Percentiles rank a stretch among this genome's conserved stretches.
Evolutionary conservation across 169 alveolate species (phyloP).

Genomic region (Plasmodium relictum): DNA sequence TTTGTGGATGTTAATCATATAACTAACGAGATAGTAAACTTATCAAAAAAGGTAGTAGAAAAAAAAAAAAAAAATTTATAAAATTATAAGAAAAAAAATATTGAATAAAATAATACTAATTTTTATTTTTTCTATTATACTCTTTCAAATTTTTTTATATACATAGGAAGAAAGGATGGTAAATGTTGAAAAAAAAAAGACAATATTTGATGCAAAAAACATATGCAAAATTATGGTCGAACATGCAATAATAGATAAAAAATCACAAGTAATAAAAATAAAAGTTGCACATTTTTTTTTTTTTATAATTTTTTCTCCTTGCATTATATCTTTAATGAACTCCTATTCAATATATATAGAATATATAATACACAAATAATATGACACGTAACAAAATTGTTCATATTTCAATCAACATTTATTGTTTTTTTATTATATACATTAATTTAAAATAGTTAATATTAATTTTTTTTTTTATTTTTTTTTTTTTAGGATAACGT

Average conservation of each 20-base stretch:
- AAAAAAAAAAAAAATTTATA: constrained; percentile 4
- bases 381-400: not conserved
- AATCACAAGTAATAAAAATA: constrained; percentile 81
- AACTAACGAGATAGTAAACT: constrained; percentile 30
- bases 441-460: no score
- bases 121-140: not conserved
- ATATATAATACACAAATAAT: not conserved
- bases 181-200: constrained; percentile 73
- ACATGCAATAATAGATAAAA: constrained; percentile 81
- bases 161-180: constrained; percentile 82
- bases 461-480: constrained; percentile 1
- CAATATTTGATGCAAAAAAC: constrained; percentile 72
- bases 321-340: not conserved
- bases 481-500: constrained; percentile 26
- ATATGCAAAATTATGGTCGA: constrained; percentile 86
- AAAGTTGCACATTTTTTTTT: not conserved
- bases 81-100: not conserved
- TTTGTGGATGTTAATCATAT: constrained; percentile 74
- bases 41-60: constrained; percentile 59
- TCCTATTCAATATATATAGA: not conserved
- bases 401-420: no score
- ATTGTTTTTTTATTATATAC: no score
- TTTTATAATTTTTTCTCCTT: not conserved
- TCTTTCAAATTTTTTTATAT: not conserved
- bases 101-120: not conserved